Base-by-base conservation (phyloP, 176 grass and related monocot genomes). In the Urochloa ruziziensis region DNA sequence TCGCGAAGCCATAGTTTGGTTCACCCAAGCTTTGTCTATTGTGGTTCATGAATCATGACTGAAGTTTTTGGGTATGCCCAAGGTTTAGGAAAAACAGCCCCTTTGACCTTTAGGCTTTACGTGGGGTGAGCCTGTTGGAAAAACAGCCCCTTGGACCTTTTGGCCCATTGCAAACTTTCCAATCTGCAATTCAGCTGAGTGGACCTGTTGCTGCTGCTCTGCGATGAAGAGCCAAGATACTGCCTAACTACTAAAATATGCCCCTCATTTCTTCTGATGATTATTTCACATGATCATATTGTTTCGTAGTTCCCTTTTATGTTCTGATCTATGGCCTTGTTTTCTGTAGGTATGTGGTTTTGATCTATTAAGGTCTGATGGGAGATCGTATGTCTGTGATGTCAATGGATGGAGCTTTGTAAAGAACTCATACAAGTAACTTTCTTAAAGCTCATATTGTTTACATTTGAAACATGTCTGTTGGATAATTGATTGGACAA, bases 381-480 rank as follows among this genome's bases (percentile, higher is more conserved):
- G 96, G 75, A 83, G 91, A 90, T 96, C 96, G 1, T 98, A 98
- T 87, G 96, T 98, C 29, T 98, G 96, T 92, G 96, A 98, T 70
- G 96, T 98, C 61, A 98, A 98, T 56, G 96, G 96, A 68, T 98
- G 96, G 96, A 98, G 96, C 88, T 98, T 98, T 83, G 96, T 98
- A 53, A 96, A 96, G 77, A 98, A 98, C 61, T 96, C 96, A 44
- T 87, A 95, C 78, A 98, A 98, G 96, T 98, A 95, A 83, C 86
- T 78, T 86, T 49, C 24, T 59, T 72, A 30, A 73, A 60, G 15
- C 30, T 49, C 13, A 64, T 57, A 66, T 75, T 65, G 56, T 33
- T 85, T 46, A 57, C 67, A 48, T 46, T 24, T 5, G 18, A 42
- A 80, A 59, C 61, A 37, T 82, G 49, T 49, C 8, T 77, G 27